Conservation (phyloP, 192 early-diverging fungal species). For the Coemansia sp. region DNA sequence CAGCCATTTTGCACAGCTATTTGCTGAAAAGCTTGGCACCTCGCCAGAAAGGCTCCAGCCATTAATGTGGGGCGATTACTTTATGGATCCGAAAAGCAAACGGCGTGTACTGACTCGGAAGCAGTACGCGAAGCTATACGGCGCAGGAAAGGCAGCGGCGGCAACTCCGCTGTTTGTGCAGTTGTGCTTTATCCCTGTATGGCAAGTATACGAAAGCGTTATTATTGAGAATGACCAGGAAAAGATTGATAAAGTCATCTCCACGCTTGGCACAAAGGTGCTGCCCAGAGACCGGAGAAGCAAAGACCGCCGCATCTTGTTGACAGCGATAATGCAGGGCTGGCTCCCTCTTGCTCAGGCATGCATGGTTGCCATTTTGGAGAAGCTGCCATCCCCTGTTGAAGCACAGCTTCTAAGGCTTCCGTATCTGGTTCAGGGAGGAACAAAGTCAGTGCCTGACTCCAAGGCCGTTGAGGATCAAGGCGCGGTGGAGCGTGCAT, state of each 20-base stretch:
- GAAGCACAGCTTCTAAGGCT: constrained; percentile 79
- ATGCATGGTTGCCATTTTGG: constrained; percentile 81
- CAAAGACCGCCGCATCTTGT: constrained; percentile 74
- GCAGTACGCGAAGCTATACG: constrained; percentile 75
- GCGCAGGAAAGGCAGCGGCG: constrained; percentile 29
- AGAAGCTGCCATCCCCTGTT: constrained; percentile 84
- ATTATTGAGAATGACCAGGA: constrained; percentile 69
- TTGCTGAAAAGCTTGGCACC: constrained; percentile 76
- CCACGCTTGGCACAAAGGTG: constrained; percentile 83
- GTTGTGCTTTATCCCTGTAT: constrained; percentile 90
- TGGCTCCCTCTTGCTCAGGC: constrained; percentile 94
- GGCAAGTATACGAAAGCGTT: constrained; percentile 88
- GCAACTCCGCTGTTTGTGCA: constrained; percentile 89
- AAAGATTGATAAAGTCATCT: constrained; percentile 91
- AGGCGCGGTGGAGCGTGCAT: constrained; percentile 66
- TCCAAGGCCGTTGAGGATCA: constrained; percentile 50
- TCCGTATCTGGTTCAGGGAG: constrained; percentile 70
- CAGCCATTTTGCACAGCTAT: constrained; percentile 90
- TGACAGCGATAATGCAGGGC: constrained; percentile 84
- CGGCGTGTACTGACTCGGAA: constrained; percentile 79
- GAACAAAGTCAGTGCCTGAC: constrained; percentile 20
- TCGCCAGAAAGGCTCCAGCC: constrained; percentile 63
- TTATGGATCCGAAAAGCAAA: constrained; percentile 94
- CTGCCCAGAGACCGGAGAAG: constrained; percentile 84
- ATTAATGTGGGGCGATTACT: constrained; percentile 96